phyloP scores from a whole-genome alignment of 1,139 yeast species.

The Debaryomycetaceae sp. region DNA sequence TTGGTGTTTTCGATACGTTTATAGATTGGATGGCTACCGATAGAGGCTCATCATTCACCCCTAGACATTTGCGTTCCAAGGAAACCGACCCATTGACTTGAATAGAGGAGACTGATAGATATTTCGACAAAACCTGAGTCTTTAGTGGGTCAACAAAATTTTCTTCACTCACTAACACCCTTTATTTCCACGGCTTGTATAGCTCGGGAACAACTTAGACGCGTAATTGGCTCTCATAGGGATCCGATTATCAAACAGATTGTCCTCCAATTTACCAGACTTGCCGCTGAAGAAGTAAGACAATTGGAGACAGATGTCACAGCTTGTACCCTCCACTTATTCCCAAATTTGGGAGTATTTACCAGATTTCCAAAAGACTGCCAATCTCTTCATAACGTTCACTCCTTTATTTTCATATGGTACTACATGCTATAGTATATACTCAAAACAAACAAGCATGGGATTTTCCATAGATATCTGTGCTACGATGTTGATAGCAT shows the following conservation, averaged over 20 bases:
- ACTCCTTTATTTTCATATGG: conserved; percentile 87
- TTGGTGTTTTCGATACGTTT: background rate
- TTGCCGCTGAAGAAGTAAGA: background rate
- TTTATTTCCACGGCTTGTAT: background rate
- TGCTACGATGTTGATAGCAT: conserved; percentile 83
- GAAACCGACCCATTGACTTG: background rate
- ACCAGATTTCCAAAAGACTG: conserved; percentile 42
- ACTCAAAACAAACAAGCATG: conserved; percentile 56
- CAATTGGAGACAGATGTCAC: conserved; percentile 4
- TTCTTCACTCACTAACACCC: background rate
- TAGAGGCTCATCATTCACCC: background rate
- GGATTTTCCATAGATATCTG: conserved; percentile 90
- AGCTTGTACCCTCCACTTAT: conserved; percentile 21
- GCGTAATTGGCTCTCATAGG: background rate
- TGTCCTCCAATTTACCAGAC: too few species aligned
- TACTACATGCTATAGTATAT: conserved; percentile 69
- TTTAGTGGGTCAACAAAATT: background rate
- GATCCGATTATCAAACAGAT: background rate
- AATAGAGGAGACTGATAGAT: too few species aligned
- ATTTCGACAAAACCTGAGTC: background rate
- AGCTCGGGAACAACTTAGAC: background rate
- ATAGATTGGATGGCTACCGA: background rate
- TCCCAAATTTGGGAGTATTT: conserved; percentile 32
- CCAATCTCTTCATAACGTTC: conserved; percentile 53
- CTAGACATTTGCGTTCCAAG: background rate